Evolutionary conservation across 768 basidiomycete species (phyloP).

Genomic region (Suillus spraguei): DNA sequence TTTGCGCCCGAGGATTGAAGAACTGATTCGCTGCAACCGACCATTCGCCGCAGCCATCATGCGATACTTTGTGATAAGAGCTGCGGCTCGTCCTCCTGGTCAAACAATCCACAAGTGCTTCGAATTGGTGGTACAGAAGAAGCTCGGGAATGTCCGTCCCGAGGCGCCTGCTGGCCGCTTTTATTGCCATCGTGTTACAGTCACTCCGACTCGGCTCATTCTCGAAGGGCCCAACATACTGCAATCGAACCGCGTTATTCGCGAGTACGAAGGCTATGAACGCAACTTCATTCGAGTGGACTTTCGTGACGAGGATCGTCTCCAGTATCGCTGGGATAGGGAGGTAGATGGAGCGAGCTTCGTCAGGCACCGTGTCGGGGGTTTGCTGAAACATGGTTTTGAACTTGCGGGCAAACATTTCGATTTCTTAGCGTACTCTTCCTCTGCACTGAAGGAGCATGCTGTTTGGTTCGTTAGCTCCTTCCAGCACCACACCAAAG

Average conservation of each 20-base stretch:
- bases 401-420: slow-evolving; percentile 69
- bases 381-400: slow-evolving; percentile 63
- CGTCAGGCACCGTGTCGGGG: slow-evolving; percentile 60
- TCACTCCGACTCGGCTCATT: slow-evolving; percentile 74
- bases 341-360: slow-evolving; percentile 61
- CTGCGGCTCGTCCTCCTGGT: slow-evolving; percentile 47
- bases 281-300: slow-evolving; percentile 81
- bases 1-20: too few species aligned
- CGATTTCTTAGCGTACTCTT: slow-evolving; percentile 83
- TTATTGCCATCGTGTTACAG: slow-evolving; percentile 72
- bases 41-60: too few species aligned
- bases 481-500: slow-evolving; percentile 50
- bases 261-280: slow-evolving; percentile 58
- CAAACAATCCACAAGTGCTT: slow-evolving; percentile 50
- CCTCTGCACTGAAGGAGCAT: slow-evolving; percentile 75
- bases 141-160: slow-evolving; percentile 19
- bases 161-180: slow-evolving; percentile 45
- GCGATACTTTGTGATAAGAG: too few species aligned
- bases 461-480: slow-evolving; percentile 81
- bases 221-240: slow-evolving; percentile 76
- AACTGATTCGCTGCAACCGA: too few species aligned
- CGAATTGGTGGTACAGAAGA: slow-evolving; percentile 34
- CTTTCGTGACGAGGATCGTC: slow-evolving; percentile 81
- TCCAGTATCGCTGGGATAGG: slow-evolving; percentile 72
- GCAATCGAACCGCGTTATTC: slow-evolving; percentile 82